Conservation (phyloP, 2,329 filamentous ascomycete genomes). For the Knufia petricola region DNA sequence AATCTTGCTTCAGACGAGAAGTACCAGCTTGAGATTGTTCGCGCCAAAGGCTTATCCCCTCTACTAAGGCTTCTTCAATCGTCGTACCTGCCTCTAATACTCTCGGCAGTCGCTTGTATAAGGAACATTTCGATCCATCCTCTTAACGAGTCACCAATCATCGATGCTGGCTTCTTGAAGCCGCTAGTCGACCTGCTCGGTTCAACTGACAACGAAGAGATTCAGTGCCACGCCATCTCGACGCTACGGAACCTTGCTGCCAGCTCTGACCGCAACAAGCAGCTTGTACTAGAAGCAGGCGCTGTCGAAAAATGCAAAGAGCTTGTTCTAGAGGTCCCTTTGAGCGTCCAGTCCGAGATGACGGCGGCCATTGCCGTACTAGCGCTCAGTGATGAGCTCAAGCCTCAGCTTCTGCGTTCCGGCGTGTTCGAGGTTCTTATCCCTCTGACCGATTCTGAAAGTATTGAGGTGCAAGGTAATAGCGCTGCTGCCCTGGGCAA, state of each 20-base stretch:
- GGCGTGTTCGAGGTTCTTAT: slow-evolving; percentile 96
- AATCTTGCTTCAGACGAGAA: slow-evolving; percentile 97
- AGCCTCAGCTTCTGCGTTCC: slow-evolving; percentile 77
- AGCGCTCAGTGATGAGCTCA: slow-evolving; percentile 89
- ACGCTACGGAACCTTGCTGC: slow-evolving; percentile 91
- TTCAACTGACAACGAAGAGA: slow-evolving; percentile 95
- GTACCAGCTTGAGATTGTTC: slow-evolving; percentile 95
- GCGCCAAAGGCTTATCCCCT: slow-evolving; percentile 72
- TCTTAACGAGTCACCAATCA: slow-evolving; percentile 94
- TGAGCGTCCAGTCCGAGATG: slow-evolving; percentile 97
- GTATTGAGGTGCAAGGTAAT: slow-evolving; percentile 96
- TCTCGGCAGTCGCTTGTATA: slow-evolving; percentile 95
- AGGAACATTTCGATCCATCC: slow-evolving; percentile 98
- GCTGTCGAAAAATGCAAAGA: slow-evolving; percentile 99
- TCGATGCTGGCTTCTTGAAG: slow-evolving; percentile 91
- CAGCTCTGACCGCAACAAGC: slow-evolving; percentile 95
- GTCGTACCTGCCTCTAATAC: slow-evolving; percentile 87
- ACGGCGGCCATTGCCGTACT: slow-evolving; percentile 97
- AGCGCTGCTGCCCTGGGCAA: slow-evolving; percentile 94
- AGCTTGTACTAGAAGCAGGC: slow-evolving; percentile 89
- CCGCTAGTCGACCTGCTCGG: slow-evolving; percentile 88
- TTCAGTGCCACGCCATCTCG: slow-evolving; percentile 96
- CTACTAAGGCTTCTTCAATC: slow-evolving; percentile 86
- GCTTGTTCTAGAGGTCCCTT: slow-evolving; percentile 80
- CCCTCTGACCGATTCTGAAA: slow-evolving; percentile 85